Evolutionary conservation across 2,329 filamentous ascomycete species (phyloP), one percentile per base, ranked within the genome.

Genomic region (Endocalyx cinctus): DNA sequence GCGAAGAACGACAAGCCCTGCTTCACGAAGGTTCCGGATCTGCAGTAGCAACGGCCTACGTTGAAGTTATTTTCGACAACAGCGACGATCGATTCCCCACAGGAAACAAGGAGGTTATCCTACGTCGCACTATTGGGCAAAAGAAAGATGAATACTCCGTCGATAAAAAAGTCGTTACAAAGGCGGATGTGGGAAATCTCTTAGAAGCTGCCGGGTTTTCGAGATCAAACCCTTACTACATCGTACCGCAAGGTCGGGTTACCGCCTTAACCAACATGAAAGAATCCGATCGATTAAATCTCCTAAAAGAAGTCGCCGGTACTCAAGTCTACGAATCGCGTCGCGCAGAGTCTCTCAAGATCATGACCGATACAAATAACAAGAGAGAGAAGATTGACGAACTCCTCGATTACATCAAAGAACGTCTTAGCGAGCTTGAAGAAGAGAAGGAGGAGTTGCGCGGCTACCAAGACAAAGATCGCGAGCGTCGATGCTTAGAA

Each of bases 121-220:
- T 98, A 38, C 84, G 94, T 42, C 84, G 92, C 27, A 97, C 92
- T 0, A 98, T 98, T 59, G 92, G 90, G 33, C 72, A 90, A 43
- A 97, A 98, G 65, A 98, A 98, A 65, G 92, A 98, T 58, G 92
- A 98, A 67, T 98, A 97, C 60, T 94, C 90, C 2, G 77, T 98
- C 18, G 92, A 98, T 62, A 86, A 89, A 57, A 98, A 96, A 67
- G 94, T 94, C 47, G 87, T 89, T 20, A 95, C 89, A 23, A 95
- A 94, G 59, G 76, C 81, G 42, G 92, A 98, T 58, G 90, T 98
- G 39, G 85, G 94, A 71, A 94, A 95, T 58, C 74, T 98, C 23
- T 75, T 98, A 26, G 92, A 98, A 60, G 94, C 88, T 6, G 92
- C 92, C 11, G 92, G 92, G 14, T 97, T 98, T 62, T 97, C 90